A percentile compares a stretch with the other conserved stretches of the same genome.
phyloP scores from a whole-genome alignment of 179 eudicot genomes.

The Spinacia oleracea region DNA sequence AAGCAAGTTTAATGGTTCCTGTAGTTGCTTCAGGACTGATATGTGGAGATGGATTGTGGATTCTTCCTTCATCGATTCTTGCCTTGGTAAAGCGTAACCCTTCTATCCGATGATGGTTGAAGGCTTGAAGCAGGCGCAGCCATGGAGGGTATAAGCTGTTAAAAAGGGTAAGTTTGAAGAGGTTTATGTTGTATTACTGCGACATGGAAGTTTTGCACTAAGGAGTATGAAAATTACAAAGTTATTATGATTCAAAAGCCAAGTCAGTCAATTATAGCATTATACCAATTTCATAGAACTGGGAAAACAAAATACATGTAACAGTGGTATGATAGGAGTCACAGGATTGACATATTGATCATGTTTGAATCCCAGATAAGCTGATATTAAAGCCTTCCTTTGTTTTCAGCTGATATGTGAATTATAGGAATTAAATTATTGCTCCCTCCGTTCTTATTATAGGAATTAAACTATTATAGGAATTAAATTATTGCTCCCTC shows the following conservation, averaged over 20 bases:
- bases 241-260: neutral
- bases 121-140: neutral
- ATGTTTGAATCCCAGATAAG: too few relatives aligned
- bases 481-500: too few relatives aligned
- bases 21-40: constrained; percentile 87
- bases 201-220: constrained; percentile 3
- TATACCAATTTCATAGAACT: neutral
- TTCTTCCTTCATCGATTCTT: constrained; percentile 64
- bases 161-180: neutral
- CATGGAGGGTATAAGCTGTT: neutral
- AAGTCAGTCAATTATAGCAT: neutral
- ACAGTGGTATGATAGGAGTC: neutral
- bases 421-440: too few relatives aligned
- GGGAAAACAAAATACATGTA: neutral
- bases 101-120: constrained; percentile 63
- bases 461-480: too few relatives aligned
- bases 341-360: too few relatives aligned
- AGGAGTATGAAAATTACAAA: constrained; percentile 1
- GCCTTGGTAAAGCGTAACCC: constrained; percentile 58
- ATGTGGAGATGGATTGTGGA: constrained; percentile 90
- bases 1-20: constrained; percentile 67
- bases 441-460: too few relatives aligned
- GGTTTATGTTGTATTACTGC: neutral
- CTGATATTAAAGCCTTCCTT: too few relatives aligned
- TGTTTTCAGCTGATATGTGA: too few relatives aligned